These are phyloP conservation scores for Coprinellus micaceus DNA, from an alignment of 768 basidiomycete species.

Conservation along the genomic window DNA sequence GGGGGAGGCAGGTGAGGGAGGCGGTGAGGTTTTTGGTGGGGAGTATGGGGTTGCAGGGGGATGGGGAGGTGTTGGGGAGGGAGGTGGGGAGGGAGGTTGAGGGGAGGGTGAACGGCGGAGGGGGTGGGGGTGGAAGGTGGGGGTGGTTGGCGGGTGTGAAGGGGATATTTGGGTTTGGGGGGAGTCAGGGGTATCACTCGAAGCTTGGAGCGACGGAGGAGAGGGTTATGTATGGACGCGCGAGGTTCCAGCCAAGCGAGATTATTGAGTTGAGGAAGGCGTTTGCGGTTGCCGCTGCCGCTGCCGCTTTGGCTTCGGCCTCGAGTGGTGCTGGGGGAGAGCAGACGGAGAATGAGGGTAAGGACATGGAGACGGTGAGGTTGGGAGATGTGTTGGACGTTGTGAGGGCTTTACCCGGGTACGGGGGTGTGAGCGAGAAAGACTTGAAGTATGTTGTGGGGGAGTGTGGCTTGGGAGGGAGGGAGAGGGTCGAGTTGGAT, in stretches of 20 bases:
- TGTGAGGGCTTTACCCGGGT: constrained; percentile 48
- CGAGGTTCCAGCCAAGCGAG: constrained; percentile 45
- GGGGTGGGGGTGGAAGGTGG: constrained; percentile 22
- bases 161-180: constrained; percentile 10
- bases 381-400: constrained; percentile 40
- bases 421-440: constrained; percentile 55
- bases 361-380: constrained; percentile 23
- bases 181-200: too few relatives aligned
- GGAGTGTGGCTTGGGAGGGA: constrained; percentile 64
- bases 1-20: constrained; percentile 52
- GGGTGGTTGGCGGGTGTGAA: constrained; percentile 14
- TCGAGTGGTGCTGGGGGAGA: too few relatives aligned
- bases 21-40: constrained; percentile 70
- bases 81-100: constrained; percentile 19
- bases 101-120: constrained; percentile 22
- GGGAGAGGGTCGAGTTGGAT: constrained; percentile 65
- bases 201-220: constrained; percentile 4
- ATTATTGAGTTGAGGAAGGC: constrained; percentile 35
- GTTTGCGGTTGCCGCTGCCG: constrained; percentile 31
- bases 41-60: constrained; percentile 81
- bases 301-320: too few relatives aligned
- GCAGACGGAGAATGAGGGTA: constrained; percentile 15
- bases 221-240: constrained; percentile 31
- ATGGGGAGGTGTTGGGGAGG: constrained; percentile 27
- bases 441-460: constrained; percentile 74